Evolutionary conservation across 441 rosid genomes (phyloP), one percentile per base, ranked within the genome.

Genomic region (Breynia disticha): DNA sequence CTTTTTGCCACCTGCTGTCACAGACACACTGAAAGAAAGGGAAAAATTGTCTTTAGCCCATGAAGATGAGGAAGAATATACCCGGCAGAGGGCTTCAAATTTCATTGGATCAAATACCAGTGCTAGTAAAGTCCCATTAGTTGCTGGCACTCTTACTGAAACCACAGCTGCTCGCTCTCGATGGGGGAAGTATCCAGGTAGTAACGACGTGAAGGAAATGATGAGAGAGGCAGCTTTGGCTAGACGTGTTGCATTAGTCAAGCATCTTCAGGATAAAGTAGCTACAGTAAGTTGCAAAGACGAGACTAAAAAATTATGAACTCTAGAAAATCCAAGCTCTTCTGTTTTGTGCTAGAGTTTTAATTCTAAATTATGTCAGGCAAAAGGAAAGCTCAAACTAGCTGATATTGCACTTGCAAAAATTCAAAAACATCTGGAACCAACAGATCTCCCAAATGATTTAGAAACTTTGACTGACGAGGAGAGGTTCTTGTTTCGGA

Each of bases 101-200:
- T 54, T 65, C 19, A 54, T 65, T 12, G 64, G 48, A 55, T 71
- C 79, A 53, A 75, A 59, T 46, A 50, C 50, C 48, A 75, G 63
- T 64, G 61, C 68, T 52, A 63, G 68, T 48, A 65, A 68, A 50
- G 63, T 56, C 47, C 77, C 66, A 16, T 65, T 69, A 54, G 73
- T 90, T 45, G 89, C 96, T 54, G 96, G 97, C 51, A 89, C 97
- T 5, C 87, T 86, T 54, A 69, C 88, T 60, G 97, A 89, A 74
- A 86, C 97, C 16, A 60, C 70, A 57, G 93, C 93, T 8, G 97
- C 97, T 51, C 66, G 79, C 56, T 77, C 88, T 42, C 72, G 73
- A 49, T 89, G 97, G 97, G 87, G 78, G 58, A 77, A 64, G 56
- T 76, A 77, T 22, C 82, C 70, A 41, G 70, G 78, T 60, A 63